Conservation (phyloP, 208 protist species). For the Dictyostelium gargantuum region DNA sequence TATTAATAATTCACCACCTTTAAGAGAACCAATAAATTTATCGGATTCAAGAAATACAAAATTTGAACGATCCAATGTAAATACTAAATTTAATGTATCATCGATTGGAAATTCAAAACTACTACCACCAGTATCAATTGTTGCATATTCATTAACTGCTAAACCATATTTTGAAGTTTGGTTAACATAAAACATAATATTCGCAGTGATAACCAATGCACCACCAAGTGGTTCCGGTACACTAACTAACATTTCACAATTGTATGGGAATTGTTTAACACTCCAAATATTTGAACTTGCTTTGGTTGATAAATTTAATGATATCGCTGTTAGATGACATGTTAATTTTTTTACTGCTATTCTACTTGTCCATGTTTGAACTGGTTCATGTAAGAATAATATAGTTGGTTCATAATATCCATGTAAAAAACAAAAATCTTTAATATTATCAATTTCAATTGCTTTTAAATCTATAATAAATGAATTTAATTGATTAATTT, state of each 20-base stretch:
- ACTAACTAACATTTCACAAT: slow-evolving; percentile 4
- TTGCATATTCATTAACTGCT: slow-evolving; percentile 31
- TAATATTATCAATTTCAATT: slow-evolving; percentile 45
- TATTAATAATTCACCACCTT: slow-evolving; percentile 64
- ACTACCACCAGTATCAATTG: background rate
- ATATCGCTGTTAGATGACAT: slow-evolving; percentile 5
- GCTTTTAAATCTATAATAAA: slow-evolving; percentile 20
- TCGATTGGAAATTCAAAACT: slow-evolving; percentile 24
- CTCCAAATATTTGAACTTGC: slow-evolving; percentile 41
- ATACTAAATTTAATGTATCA: slow-evolving; percentile 1
- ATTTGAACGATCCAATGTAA: slow-evolving; percentile 26
- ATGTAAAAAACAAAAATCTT: slow-evolving; percentile 66
- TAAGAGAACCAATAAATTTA: slow-evolving; percentile 39
- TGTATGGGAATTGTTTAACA: slow-evolving; percentile 48
- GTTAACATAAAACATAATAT: slow-evolving; percentile 62
- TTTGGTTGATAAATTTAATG: background rate
- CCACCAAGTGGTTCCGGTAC: slow-evolving; percentile 61
- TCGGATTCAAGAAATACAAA: slow-evolving; percentile 17
- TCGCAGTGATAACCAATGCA: slow-evolving; percentile 34
- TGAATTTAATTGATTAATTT: background rate
- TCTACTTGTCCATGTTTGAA: slow-evolving; percentile 22
- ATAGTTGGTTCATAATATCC: slow-evolving; percentile 71
- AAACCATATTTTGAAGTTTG: slow-evolving; percentile 55
- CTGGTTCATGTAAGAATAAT: slow-evolving; percentile 62
- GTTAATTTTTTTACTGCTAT: slow-evolving; percentile 40